A percentile compares a stretch with the other conserved stretches of the same genome.
phyloP scores from a whole-genome alignment of 176 grass and related monocot species.

The Aegilops longissima region DNA sequence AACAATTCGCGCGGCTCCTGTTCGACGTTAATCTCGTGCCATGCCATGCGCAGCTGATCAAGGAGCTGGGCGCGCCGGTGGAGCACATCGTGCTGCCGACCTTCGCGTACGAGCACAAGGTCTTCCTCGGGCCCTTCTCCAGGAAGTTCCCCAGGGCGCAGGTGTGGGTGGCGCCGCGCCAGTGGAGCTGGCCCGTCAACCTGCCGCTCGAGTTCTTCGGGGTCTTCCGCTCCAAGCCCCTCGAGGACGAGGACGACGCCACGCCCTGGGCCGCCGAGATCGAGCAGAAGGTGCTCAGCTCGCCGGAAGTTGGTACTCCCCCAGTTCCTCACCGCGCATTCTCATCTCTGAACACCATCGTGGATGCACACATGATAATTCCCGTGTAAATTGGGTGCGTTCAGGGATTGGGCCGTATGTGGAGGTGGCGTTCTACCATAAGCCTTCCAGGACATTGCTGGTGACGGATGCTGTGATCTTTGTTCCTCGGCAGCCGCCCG shows the following conservation, averaged over 20 bases:
- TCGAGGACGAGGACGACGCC: constrained; percentile 66
- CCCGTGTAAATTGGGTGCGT: constrained; percentile 4
- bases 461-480: constrained; percentile 94
- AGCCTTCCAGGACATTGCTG: constrained; percentile 69
- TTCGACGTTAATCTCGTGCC: neutral
- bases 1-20: neutral
- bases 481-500: constrained; percentile 76
- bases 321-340: neutral
- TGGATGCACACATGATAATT: neutral
- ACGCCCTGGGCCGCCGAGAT: constrained; percentile 89
- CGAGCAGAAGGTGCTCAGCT: constrained; percentile 93
- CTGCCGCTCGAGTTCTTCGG: constrained; percentile 95
- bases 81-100: constrained; percentile 93
- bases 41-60: constrained; percentile 54
- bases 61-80: constrained; percentile 90
- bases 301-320: constrained; percentile 88
- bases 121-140: constrained; percentile 94
- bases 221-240: constrained; percentile 74
- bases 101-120: constrained; percentile 99
- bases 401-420: constrained; percentile 98
- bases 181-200: constrained; percentile 99
- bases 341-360: neutral
- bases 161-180: constrained; percentile 88
- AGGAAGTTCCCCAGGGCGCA: constrained; percentile 88
- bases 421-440: constrained; percentile 91